A percentile compares a stretch with the other conserved stretches of the same genome.
Conservation (phyloP, 257 asterid species). For the Primulina tabacum region DNA sequence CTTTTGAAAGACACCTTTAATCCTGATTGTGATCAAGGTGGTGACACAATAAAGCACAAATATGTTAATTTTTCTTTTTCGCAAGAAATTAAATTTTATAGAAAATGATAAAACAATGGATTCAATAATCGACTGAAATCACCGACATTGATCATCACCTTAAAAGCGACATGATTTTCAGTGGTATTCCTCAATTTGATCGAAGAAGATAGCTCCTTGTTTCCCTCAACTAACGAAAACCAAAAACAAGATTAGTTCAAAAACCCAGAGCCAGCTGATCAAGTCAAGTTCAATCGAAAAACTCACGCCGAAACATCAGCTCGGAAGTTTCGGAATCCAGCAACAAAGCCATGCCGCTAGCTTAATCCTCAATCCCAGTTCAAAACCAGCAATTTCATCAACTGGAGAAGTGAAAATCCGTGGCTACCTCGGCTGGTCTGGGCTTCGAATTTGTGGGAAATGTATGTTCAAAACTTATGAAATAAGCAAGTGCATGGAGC, state of each 20-base stretch:
- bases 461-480: no score
- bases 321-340: neutral
- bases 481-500: no score
- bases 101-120: no score
- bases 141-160: neutral
- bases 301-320: neutral
- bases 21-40: no score
- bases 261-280: neutral
- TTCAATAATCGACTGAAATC: no score
- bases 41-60: no score
- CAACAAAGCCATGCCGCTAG: neutral
- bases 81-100: no score
- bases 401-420: neutral
- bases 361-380: neutral
- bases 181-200: neutral
- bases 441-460: neutral
- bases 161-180: neutral
- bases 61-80: no score
- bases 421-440: neutral
- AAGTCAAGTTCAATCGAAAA: neutral
- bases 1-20: neutral
- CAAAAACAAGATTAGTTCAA: no score
- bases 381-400: neutral
- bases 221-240: neutral
- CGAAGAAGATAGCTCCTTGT: neutral